Base-by-base conservation (phyloP, 768 basidiomycete genomes). In the Rhodotorula babjevae region DNA sequence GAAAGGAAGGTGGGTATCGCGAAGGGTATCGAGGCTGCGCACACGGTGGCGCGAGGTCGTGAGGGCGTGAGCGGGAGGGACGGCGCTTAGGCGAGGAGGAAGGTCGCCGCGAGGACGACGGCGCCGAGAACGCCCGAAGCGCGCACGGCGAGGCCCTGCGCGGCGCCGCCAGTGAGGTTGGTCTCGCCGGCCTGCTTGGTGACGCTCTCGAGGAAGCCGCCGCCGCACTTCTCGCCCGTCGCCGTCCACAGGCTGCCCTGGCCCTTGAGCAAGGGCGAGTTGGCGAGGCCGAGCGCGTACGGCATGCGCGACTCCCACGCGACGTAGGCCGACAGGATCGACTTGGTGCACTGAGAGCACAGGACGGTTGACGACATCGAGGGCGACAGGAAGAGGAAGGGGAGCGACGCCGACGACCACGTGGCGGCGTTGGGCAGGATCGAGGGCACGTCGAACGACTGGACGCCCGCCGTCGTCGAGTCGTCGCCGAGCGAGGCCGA, bases 281-380 rank as follows among this genome's bases (percentile, higher is more conserved):
- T 84, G 69, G 73, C 64, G 40, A 96, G 78, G 62, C 95, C 93
- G 42, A 89, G 86, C 15, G 85, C 71, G 80, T 92, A 97, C 2
- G 89, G 89, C 57, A 83, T 82, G 67, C 81, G 80, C 55, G 87
- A 85, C 82, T 93, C 90, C 81, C 86, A 94, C 68, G 83, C 81
- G 81, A 91, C 87, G 85, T 91, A 99, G 16, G 87, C 76, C 3
- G 87, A 86, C 75, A 98, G 79, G 79, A 93, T 83, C 73, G 85
- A 85, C 80, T 89, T 87, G 21, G 91, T 87, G 87, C 95, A 98
- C 23, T 87, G 76, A 4, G 85, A 87, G 87, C 95, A 97, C 57
- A 96, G 88, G 33, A 81, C 64, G 40, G 80, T 76, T n/a, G 83
- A 80, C 40, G 84, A 50, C 79, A 86, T 82, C 71, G 77, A 72